phyloP scores from a whole-genome alignment of 1,284 basidiomycete species.

The Stereum hirsutum region DNA sequence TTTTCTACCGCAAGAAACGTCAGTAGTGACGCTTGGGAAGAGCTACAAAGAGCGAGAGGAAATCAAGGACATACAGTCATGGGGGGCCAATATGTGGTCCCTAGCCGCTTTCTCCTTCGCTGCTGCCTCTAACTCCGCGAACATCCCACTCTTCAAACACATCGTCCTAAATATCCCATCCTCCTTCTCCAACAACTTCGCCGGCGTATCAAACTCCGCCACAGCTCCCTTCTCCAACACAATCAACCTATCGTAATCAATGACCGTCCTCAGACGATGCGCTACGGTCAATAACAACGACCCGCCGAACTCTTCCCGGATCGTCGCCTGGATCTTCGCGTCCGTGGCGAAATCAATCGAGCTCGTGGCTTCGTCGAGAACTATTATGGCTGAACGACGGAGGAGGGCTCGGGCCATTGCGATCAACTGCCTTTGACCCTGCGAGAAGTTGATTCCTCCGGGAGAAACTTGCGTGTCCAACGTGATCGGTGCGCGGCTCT shows the following conservation, averaged over 20 bases:
- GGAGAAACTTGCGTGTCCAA: constrained; percentile 65
- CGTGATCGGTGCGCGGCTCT: constrained; percentile 26
- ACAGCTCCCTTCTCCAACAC: constrained; percentile 78
- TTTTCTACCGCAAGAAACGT: too few relatives aligned
- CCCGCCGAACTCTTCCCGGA: constrained; percentile 69
- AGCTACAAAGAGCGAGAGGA: too few relatives aligned
- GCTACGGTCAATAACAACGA: constrained; percentile 44
- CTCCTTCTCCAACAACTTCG: constrained; percentile 64
- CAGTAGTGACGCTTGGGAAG: too few relatives aligned
- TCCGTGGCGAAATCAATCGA: constrained; percentile 73
- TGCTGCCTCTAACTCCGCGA: constrained; percentile 53
- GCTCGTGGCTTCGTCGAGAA: constrained; percentile 79
- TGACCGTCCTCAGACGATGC: constrained; percentile 65
- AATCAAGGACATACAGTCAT: too few relatives aligned
- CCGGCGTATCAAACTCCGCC: constrained; percentile 79
- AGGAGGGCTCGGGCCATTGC: constrained; percentile 76
- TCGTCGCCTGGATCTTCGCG: constrained; percentile 71
- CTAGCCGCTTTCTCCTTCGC: constrained; percentile 40
- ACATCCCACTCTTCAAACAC: constrained; percentile 79
- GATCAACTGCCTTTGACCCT: constrained; percentile 78
- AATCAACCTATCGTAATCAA: constrained; percentile 75
- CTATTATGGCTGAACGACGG: constrained; percentile 66
- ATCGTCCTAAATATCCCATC: constrained; percentile 71
- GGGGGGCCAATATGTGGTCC: too few relatives aligned
- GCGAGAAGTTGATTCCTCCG: constrained; percentile 78